Evolutionary conservation across 2,329 filamentous ascomycete species (phyloP).

Genomic region (Pseudomassariella vexata): DNA sequence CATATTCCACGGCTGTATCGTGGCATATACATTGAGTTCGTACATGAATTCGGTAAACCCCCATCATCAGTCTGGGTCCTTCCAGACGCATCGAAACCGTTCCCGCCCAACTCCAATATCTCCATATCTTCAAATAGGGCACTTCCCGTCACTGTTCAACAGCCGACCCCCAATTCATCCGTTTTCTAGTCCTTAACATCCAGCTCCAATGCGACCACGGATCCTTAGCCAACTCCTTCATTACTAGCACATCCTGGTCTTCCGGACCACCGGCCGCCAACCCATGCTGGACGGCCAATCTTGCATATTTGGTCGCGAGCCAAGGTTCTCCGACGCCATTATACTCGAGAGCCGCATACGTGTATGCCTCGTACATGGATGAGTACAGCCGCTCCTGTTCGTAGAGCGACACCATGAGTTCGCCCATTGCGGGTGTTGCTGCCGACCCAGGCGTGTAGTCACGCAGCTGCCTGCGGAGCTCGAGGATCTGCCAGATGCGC

Average conservation of each 20-base stretch:
- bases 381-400: constrained; percentile 33
- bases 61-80: too few species aligned
- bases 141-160: too few species aligned
- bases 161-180: constrained; percentile 22
- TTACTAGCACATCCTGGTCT: constrained; percentile 26
- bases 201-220: constrained; percentile 34
- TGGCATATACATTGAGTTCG: too few species aligned
- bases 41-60: too few species aligned
- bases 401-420: constrained; percentile 31
- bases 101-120: too few species aligned
- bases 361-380: constrained; percentile 27
- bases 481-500: constrained; percentile 28
- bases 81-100: too few species aligned
- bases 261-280: constrained; percentile 22
- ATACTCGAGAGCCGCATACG: constrained; percentile 31
- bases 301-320: constrained; percentile 30
- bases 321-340: constrained; percentile 33
- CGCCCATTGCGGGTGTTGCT: constrained; percentile 30
- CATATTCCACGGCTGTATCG: too few species aligned
- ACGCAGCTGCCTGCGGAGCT: constrained; percentile 22
- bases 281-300: constrained; percentile 30
- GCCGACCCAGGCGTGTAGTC: constrained; percentile 22
- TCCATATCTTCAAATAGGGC: too few species aligned
- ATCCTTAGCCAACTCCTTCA: constrained; percentile 26
- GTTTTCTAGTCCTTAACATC: constrained; percentile 26